Conservation (phyloP, 805 yeast species). For the Candida tibetensis region DNA sequence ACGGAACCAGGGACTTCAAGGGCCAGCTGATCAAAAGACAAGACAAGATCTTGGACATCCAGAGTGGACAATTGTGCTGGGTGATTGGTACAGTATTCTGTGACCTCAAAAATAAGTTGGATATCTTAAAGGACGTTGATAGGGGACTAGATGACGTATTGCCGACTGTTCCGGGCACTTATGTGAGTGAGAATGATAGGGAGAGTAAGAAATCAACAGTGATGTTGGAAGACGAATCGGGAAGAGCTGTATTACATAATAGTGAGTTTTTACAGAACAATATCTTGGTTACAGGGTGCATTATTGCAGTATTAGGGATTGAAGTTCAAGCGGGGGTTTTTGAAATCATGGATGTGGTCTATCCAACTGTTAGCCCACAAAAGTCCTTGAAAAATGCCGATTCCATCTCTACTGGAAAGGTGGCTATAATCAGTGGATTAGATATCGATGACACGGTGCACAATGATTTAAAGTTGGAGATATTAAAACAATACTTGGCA, state of each 20-base stretch:
- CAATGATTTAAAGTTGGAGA: conserved; percentile 45
- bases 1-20: conserved; percentile 34
- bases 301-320: conserved; percentile 82
- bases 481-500: conserved; percentile 64
- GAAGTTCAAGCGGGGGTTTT: conserved; percentile 82
- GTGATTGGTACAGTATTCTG: conserved; percentile 82
- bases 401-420: conserved; percentile 22
- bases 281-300: conserved; percentile 83
- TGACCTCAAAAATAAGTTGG: conserved; percentile 82
- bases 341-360: conserved; percentile 75
- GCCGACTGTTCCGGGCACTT: conserved; percentile 36
- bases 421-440: conserved; percentile 80
- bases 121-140: conserved; percentile 78
- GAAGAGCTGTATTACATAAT: conserved; percentile 69
- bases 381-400: conserved; percentile 20
- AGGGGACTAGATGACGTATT: conserved; percentile 51
- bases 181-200: conserved; percentile 34
- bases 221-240: conserved; percentile 89
- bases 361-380: conserved; percentile 67
- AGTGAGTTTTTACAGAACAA: conserved; percentile 53
- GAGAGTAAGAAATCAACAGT: conserved; percentile 60
- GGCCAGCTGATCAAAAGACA: conserved; percentile 32
- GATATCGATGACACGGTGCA: conserved; percentile 47
- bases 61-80: conserved; percentile 66
- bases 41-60: conserved; percentile 56